Conservation (phyloP, 768 basidiomycete genomes). For the Tricholoma saponaceum region DNA sequence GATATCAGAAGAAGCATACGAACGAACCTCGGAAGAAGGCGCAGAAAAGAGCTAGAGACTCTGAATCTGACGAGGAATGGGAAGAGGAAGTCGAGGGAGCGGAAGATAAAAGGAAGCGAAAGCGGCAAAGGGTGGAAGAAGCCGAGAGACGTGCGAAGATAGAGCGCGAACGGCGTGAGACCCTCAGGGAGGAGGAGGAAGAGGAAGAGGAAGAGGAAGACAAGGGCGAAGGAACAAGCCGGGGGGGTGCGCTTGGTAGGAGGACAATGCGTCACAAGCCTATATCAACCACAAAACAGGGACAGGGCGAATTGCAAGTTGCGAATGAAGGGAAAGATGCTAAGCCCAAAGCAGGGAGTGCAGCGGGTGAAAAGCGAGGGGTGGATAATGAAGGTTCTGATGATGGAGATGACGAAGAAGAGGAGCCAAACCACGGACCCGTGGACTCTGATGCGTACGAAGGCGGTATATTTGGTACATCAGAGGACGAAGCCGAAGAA, state of each 20-base stretch:
- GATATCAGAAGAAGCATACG: slow-evolving; percentile 31
- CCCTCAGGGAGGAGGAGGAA: background rate
- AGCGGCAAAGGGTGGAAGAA: background rate
- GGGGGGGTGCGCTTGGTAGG: background rate
- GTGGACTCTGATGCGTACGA: slow-evolving; percentile 2
- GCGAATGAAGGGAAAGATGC: background rate
- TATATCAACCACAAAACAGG: background rate
- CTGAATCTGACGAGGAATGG: background rate
- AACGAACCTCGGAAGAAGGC: background rate
- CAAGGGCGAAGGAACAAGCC: slow-evolving; percentile 6
- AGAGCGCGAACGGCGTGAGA: background rate
- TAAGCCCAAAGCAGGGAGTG: background rate
- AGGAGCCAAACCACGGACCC: background rate
- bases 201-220: slow-evolving; percentile 4
- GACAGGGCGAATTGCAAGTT: background rate
- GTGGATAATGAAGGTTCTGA: background rate
- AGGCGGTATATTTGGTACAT: background rate
- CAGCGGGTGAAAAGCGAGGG: background rate
- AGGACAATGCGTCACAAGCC: background rate
- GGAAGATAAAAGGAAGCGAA: slow-evolving; percentile 5
- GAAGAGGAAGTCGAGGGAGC: background rate
- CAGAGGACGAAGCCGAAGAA: background rate
- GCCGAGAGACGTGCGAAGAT: background rate
- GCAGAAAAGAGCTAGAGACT: background rate
- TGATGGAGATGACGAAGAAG: background rate